Base-by-base conservation (phyloP, 805 yeast genomes). In the Zygoascus ofunaensis region DNA sequence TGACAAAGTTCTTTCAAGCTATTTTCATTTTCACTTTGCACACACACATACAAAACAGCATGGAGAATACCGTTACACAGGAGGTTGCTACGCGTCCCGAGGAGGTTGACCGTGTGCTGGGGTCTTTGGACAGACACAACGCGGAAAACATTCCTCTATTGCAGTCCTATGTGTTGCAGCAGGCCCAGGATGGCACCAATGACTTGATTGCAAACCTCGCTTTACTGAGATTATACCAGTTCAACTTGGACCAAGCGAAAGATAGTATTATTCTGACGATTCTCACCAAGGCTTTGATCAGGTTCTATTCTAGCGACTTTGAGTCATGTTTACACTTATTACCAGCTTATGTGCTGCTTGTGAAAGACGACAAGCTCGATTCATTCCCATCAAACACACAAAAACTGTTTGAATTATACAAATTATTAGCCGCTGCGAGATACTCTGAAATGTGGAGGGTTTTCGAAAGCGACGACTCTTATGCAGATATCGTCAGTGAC, bases 191-290 rank as follows among this genome's bases (percentile, higher is more conserved):
- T 18, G 56, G 56, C 12, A 39, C 54, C 15, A 58, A 59, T 44
- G 73, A 69, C 51, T 55, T 69, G 37, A 62, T 57, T 49, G 70
- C 76, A 48, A 71, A 70, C 53, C 52, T 71, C 54, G 76, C 76
- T 0, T 59, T 72, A 19, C 57, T 72, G 48, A 72, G 72, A 46
- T 60, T 72, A 40, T 71, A 65, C 46, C 65, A 61, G 37, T 56
- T 63, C 50, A 60, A 62, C 48, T 52, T 57, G 18, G 66, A 66
- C 20, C 65, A 62, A 23, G 50, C 56, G 21, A 66, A 64, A 47
- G 69, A 71, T 48, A 65, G 65, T 15, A 51, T 60, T 22, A 65
- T 71, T 14, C 47, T 68, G 17, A 66, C 66, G 48, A 57, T 66
- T 26, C 61, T 72, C 21, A 50, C 67, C 39, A 65, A 68, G 49